phyloP scores from a whole-genome alignment of 2,329 filamentous ascomycete species.

The Cryphonectria carpinicola region DNA sequence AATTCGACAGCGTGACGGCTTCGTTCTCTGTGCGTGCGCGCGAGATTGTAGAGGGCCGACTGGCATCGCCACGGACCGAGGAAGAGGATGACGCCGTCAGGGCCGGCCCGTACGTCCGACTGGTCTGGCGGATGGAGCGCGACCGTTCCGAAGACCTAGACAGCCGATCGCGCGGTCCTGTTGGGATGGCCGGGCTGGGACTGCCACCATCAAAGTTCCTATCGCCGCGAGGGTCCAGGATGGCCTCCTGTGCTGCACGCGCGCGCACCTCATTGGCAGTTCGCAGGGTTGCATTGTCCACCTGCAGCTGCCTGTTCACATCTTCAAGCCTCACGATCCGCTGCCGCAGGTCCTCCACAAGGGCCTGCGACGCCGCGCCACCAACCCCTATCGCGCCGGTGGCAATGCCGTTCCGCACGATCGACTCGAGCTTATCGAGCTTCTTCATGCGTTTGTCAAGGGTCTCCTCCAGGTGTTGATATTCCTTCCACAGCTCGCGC shows the following conservation, averaged over 20 bases:
- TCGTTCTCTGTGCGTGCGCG: conserved; percentile 35
- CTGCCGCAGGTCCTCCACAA: conserved; percentile 46
- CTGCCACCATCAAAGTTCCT: conserved; percentile 44
- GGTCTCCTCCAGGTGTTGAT: conserved; percentile 80
- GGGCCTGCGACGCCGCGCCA: conserved; percentile 16
- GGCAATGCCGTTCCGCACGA: conserved; percentile 69
- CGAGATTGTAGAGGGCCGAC: conserved; percentile 39
- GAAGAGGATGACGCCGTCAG: conserved; percentile 29
- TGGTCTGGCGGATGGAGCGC: conserved; percentile 25
- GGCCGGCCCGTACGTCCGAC: conserved; percentile 30
- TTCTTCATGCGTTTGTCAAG: conserved; percentile 81
- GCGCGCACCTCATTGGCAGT: conserved; percentile 63
- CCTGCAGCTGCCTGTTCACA: conserved; percentile 65
- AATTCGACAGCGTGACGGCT: conserved; percentile 10
- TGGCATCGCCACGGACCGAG: conserved; percentile 25
- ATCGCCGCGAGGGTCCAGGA: conserved; percentile 42
- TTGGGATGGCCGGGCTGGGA: conserved; percentile 58
- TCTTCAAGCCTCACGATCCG: conserved; percentile 62
- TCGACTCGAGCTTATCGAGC: conserved; percentile 82
- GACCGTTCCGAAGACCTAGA: conserved; percentile 28
- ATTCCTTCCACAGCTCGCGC: conserved; percentile 87
- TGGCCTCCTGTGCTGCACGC: conserved; percentile 47
- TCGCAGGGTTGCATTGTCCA: conserved; percentile 71
- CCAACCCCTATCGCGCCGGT: conserved; percentile 47
- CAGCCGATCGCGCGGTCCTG: conserved; percentile 48